A percentile compares a stretch with the other conserved stretches of the same genome.
phyloP scores from a whole-genome alignment of 108 stramenopile genomes.

The Nitzschia palea region DNA sequence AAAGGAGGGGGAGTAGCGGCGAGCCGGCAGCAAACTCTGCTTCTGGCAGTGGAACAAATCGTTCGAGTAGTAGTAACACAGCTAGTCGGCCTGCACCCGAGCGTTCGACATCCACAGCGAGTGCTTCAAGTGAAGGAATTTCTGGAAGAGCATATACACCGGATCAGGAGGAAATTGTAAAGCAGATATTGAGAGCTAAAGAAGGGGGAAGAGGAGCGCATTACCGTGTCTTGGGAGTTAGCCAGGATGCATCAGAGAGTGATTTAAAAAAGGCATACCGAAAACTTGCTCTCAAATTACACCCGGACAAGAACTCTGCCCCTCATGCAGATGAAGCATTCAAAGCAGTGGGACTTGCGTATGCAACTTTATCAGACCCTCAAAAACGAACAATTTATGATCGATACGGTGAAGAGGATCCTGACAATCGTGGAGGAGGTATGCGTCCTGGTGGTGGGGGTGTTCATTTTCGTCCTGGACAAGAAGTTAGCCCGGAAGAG shows the following conservation, averaged over 20 bases:
- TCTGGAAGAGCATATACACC: conserved; percentile 72
- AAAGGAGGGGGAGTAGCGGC: conserved; percentile 31
- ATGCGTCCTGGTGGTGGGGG: conserved; percentile 40
- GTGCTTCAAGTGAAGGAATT: conserved; percentile 10
- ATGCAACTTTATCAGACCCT: conserved; percentile 83
- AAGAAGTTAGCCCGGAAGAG: conserved; percentile 88
- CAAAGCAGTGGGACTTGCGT: conserved; percentile 91
- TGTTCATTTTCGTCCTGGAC: conserved; percentile 58
- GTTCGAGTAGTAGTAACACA: background rate
- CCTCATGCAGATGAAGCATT: conserved; percentile 94
- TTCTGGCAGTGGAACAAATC: background rate
- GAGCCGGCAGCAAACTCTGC: background rate
- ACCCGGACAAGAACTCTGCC: conserved; percentile 92
- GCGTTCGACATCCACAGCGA: conserved; percentile 10
- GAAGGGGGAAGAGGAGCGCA: conserved; percentile 85
- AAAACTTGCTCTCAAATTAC: conserved; percentile 84
- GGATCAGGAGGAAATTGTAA: conserved; percentile 65
- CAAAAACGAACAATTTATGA: conserved; percentile 90
- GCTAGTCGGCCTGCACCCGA: conserved; percentile 11
- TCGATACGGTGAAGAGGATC: conserved; percentile 87
- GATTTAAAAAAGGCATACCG: conserved; percentile 91
- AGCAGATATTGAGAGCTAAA: conserved; percentile 60
- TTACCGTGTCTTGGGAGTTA: conserved; percentile 81
- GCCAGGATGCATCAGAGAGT: conserved; percentile 52
- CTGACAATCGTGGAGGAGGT: conserved; percentile 86